These are phyloP conservation scores for Coemansia biformis DNA, from an alignment of 192 early-diverging fungal species.

Conservation along the genomic window DNA sequence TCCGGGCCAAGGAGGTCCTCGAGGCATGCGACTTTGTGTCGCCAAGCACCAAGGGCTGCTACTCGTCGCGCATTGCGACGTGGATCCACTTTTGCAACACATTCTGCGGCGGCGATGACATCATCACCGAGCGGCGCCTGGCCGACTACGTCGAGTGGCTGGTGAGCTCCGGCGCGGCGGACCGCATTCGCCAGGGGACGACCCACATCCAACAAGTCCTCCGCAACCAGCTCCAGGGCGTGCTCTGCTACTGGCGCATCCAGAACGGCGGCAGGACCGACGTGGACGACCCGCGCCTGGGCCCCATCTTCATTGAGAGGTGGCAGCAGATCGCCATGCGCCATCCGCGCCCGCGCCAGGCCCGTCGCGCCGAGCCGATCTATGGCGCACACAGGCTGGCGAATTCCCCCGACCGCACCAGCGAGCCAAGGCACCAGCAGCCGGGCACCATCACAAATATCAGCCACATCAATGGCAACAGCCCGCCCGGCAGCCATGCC, in stretches of 20 bases:
- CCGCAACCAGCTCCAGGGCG: slow-evolving; percentile 50
- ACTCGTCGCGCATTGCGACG: slow-evolving; percentile 46
- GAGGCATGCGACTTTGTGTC: slow-evolving; percentile 35
- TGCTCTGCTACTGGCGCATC: slow-evolving; percentile 48
- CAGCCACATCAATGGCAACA: background rate
- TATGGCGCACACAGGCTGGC: slow-evolving; percentile 15
- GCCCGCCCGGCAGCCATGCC: background rate
- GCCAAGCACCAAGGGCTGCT: slow-evolving; percentile 46
- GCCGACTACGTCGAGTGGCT: slow-evolving; percentile 47
- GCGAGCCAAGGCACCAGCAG: background rate
- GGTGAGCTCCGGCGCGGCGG: slow-evolving; percentile 44
- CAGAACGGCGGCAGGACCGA: slow-evolving; percentile 23
- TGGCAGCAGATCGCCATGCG: slow-evolving; percentile 41
- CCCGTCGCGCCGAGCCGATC: slow-evolving; percentile 41
- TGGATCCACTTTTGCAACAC: slow-evolving; percentile 46
- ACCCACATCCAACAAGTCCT: slow-evolving; percentile 47
- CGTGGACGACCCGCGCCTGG: slow-evolving; percentile 25
- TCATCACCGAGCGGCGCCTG: slow-evolving; percentile 29
- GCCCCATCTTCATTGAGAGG: slow-evolving; percentile 23
- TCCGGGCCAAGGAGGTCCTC: slow-evolving; percentile 39
- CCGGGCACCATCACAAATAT: background rate
- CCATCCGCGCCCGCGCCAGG: slow-evolving; percentile 33
- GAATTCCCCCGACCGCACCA: background rate
- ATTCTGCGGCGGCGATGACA: slow-evolving; percentile 23
- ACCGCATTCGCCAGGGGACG: slow-evolving; percentile 42